Base-by-base conservation (phyloP, 225 moss, liverwort and hornwort species). In the Polytrichum formosum region DNA sequence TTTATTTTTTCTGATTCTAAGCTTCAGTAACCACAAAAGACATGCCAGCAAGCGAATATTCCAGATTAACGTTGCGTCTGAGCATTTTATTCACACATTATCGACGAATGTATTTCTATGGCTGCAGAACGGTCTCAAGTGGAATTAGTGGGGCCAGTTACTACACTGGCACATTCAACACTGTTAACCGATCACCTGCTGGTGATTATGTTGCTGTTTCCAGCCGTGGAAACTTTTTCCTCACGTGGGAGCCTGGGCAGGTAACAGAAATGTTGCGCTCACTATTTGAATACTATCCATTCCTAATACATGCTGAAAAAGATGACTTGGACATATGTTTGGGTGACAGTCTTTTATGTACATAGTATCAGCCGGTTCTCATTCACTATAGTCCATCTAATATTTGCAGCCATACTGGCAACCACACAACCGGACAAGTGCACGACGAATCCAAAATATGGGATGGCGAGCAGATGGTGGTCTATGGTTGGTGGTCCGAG, bases 401-500 rank as follows among this genome's bases (percentile, higher is more conserved):
- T 26, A 55, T 35, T 26, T 73, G 53, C 83, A 97, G 93, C 81
- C 87, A 46, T 86, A 86, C 75, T 92, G 90, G 92, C 88, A 82
- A 74, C 92, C 92, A 29, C 92, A 92, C 68, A 92, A 92, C 76
- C 85, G 92, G 46, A 75, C 85, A 4, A 84, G 88, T 64, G 88
- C 90, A 21, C 88, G 93, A 26, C 87, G 96, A 75, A 93, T 96
- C 74, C 96, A 96, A 71, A 96, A 87, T 71, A 97, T 93, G 96
- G 96, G 96, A 54, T 97, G 93, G 92, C 85, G 93, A 72, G 93
- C 93, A 63, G 96, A 97, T 70, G 96, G 96, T 70, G 93, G 93
- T 26, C 73, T 97, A 80, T 97, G 93, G 96, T 72, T 97, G 68
- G 89, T 93, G 54, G 93, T 92, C 18, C 92, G 93, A 64, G 93